These are phyloP conservation scores for Rhytidiadelphus loreus DNA, from an alignment of 225 moss, liverwort and hornwort species.

Conservation along the genomic window DNA sequence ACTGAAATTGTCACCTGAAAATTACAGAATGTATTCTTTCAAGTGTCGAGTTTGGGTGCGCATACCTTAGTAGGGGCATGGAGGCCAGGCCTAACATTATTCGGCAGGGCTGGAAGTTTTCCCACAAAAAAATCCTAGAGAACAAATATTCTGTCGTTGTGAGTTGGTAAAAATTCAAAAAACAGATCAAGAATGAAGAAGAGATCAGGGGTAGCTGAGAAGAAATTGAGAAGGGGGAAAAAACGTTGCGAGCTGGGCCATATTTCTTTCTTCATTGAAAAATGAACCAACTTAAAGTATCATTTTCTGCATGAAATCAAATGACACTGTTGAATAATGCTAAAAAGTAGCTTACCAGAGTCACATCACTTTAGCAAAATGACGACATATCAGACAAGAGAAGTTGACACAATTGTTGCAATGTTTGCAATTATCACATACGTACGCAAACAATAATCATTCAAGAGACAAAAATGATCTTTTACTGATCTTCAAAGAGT, in stretches of 20 bases:
- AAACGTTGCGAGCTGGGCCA: background rate
- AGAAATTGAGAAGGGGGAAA: background rate
- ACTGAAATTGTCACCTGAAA: background rate
- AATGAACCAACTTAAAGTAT: background rate
- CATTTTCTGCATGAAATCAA: background rate
- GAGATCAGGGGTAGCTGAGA: background rate
- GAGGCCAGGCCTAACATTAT: background rate
- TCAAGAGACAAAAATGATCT: background rate
- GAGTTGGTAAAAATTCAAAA: background rate
- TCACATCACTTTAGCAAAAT: background rate
- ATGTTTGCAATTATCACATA: background rate
- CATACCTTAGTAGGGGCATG: background rate
- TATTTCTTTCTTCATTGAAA: background rate
- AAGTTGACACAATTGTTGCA: background rate
- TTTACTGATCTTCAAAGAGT: background rate
- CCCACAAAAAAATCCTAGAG: background rate
- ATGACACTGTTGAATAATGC: background rate
- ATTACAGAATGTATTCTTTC: background rate
- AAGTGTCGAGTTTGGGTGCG: background rate
- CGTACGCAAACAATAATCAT: background rate
- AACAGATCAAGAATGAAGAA: background rate
- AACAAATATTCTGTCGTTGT: background rate
- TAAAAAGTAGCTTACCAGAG: background rate
- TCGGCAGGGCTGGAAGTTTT: background rate
- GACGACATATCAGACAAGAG: background rate